Conservation (phyloP, 768 basidiomycete species). For the Tricholoma sp. region DNA sequence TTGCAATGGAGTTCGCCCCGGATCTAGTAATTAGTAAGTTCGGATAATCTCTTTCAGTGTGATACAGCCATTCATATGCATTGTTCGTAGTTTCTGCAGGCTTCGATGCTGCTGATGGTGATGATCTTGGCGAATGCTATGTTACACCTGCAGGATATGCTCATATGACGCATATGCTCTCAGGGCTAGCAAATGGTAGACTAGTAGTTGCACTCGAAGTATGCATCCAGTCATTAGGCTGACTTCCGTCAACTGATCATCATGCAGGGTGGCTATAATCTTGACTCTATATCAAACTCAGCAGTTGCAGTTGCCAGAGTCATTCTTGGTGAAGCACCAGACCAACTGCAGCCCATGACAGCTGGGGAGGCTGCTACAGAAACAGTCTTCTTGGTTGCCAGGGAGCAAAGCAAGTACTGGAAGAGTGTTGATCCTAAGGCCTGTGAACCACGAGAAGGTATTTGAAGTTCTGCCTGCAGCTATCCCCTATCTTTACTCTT, state of each 20-base stretch:
- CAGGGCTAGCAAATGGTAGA: conserved; percentile 80
- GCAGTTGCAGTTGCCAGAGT: conserved; percentile 82
- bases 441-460: conserved; percentile 80
- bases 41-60: background rate
- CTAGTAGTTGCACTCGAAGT: conserved; percentile 95
- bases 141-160: conserved; percentile 93
- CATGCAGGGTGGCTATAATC: conserved; percentile 88
- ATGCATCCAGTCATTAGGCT: conserved; percentile 7
- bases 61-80: background rate
- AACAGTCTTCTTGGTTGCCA: conserved; percentile 84
- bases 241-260: conserved; percentile 1
- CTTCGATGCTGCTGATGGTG: conserved; percentile 94
- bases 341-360: conserved; percentile 62
- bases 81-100: conserved; percentile 81
- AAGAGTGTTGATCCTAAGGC: conserved; percentile 77
- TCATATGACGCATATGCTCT: conserved; percentile 98
- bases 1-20: conserved; percentile 93
- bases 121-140: conserved; percentile 85
- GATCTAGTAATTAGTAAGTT: conserved; percentile 91
- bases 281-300: conserved; percentile 83
- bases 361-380: conserved; percentile 83
- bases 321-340: conserved; percentile 88
- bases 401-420: conserved; percentile 90
- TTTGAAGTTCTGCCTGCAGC: background rate
- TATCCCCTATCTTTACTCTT: conserved; percentile 3